Evolutionary conservation across 257 asterid genomes (phyloP).

Genomic region (Solanum verrucosum): DNA sequence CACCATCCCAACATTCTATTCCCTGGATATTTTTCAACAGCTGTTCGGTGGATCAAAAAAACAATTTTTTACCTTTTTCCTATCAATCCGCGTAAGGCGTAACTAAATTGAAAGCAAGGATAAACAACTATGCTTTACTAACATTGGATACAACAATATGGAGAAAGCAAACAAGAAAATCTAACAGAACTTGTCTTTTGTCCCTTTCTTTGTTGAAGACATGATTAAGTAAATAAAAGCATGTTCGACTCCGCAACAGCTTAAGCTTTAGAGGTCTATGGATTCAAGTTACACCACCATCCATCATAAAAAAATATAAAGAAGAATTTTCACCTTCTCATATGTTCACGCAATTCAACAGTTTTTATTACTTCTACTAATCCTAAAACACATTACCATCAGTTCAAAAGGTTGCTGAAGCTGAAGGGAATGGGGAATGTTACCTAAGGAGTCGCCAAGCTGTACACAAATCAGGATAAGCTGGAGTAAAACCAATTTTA

Average conservation of each 20-base stretch:
- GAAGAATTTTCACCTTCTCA: neutral
- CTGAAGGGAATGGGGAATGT: neutral
- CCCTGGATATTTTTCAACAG: conserved; percentile 50
- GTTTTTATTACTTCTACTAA: neutral
- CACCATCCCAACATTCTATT: conserved; percentile 92
- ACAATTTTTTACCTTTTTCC: neutral
- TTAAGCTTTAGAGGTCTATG: neutral
- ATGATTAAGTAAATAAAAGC: neutral
- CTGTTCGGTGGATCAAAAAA: conserved; percentile 30
- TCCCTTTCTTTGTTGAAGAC: neutral
- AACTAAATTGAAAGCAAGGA: neutral
- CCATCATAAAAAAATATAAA: neutral
- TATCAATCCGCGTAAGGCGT: neutral
- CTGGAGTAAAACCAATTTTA: conserved; percentile 47
- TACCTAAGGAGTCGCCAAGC: conserved; percentile 74
- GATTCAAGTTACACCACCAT: neutral
- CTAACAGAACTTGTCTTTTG: neutral
- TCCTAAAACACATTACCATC: too few relatives aligned
- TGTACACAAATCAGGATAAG: conserved; percentile 43
- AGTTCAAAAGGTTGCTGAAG: neutral
- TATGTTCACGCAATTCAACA: neutral
- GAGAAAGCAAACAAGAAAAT: neutral
- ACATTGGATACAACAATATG: neutral
- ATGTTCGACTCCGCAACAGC: neutral
- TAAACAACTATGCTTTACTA: neutral